Conservation (phyloP, 352 stramenopile species). For the Phytophthora palmivora region DNA sequence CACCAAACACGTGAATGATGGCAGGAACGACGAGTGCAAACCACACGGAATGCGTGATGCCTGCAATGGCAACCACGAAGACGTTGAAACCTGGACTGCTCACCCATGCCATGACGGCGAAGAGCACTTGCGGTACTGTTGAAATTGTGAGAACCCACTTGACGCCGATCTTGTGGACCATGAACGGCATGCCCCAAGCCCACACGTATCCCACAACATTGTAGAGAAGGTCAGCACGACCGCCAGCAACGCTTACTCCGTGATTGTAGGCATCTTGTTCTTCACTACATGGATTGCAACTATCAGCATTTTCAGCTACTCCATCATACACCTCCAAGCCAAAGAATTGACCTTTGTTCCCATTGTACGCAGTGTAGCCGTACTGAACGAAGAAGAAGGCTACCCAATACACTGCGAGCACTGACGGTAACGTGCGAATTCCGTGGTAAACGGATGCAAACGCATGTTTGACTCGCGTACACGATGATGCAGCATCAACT, state of each 20-base stretch:
- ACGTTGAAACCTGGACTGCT: constrained; percentile 29
- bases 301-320: constrained; percentile 41
- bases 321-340: constrained; percentile 57
- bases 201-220: constrained; percentile 47
- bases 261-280: constrained; percentile 49
- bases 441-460: constrained; percentile 43
- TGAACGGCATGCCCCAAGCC: constrained; percentile 44
- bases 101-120: constrained; percentile 45
- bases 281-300: constrained; percentile 41
- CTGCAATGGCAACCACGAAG: constrained; percentile 38
- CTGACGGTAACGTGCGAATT: constrained; percentile 35
- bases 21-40: constrained; percentile 56
- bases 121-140: constrained; percentile 42
- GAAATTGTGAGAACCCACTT: constrained; percentile 46
- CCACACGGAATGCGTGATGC: constrained; percentile 44
- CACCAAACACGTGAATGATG: constrained; percentile 54
- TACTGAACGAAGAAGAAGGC: constrained; percentile 52
- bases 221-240: constrained; percentile 48
- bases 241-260: constrained; percentile 49
- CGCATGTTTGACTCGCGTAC: constrained; percentile 29
- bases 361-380: constrained; percentile 64
- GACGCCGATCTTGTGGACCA: constrained; percentile 47
- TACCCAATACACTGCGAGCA: constrained; percentile 42
- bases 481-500: constrained; percentile 22
- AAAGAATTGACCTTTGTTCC: constrained; percentile 70